These are phyloP conservation scores for Fusarium incarnatum DNA, from an alignment of 2,329 filamentous ascomycete genomes.

Conservation along the genomic window DNA sequence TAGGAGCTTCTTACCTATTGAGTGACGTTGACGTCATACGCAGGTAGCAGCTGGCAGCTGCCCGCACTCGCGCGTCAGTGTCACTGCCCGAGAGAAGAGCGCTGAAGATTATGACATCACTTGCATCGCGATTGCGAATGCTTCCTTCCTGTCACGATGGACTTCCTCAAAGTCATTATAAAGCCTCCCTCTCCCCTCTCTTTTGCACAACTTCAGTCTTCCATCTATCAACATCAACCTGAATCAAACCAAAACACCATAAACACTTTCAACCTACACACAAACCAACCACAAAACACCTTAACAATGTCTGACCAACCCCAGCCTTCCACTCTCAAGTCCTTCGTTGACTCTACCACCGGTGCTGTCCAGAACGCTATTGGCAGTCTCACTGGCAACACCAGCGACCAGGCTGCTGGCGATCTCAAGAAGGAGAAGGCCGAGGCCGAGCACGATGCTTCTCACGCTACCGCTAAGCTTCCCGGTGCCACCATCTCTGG, in stretches of 20 bases:
- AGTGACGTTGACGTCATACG: slow-evolving; percentile 36
- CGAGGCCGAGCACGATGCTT: slow-evolving; percentile 75
- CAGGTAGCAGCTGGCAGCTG: neutral
- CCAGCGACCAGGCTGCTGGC: slow-evolving; percentile 73
- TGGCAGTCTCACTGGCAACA: slow-evolving; percentile 79
- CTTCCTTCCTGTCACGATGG: slow-evolving; percentile 31
- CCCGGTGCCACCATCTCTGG: slow-evolving; percentile 77
- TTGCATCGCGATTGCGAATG: slow-evolving; percentile 7
- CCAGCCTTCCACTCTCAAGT: slow-evolving; percentile 79
- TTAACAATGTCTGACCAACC: slow-evolving; percentile 48
- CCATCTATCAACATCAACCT: slow-evolving; percentile 14
- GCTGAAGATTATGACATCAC: slow-evolving; percentile 41
- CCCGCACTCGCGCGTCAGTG: slow-evolving; percentile 26
- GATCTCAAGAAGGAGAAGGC: slow-evolving; percentile 74
- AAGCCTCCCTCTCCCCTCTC: slow-evolving; percentile 47
- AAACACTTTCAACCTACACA: slow-evolving; percentile 6
- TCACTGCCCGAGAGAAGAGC: neutral
- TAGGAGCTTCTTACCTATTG: neutral
- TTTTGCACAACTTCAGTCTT: neutral
- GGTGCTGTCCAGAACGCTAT: slow-evolving; percentile 78
- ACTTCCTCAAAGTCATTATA: slow-evolving; percentile 35
- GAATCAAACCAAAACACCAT: slow-evolving; percentile 13
- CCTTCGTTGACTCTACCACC: slow-evolving; percentile 78
- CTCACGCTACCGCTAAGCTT: slow-evolving; percentile 79
- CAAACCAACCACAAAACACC: slow-evolving; percentile 15